These are phyloP conservation scores for Protomyces arabidopsidicola DNA, from an alignment of 1,139 yeast species.

Conservation along the genomic window DNA sequence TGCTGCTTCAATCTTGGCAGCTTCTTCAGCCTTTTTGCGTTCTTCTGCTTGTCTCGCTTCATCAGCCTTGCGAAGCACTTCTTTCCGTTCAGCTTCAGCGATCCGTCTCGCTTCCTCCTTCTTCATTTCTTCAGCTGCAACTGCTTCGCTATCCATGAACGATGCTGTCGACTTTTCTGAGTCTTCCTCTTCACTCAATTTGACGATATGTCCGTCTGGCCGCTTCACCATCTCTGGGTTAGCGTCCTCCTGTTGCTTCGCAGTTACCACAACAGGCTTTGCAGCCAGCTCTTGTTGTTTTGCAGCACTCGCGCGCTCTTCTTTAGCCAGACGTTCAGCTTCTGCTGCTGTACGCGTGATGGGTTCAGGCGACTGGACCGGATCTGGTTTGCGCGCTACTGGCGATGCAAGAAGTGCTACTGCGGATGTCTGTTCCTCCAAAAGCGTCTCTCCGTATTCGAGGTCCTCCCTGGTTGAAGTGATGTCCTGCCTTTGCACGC, in stretches of 20 bases:
- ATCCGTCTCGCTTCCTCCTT: slow-evolving; percentile 3
- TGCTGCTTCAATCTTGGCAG: not conserved
- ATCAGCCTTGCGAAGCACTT: not conserved
- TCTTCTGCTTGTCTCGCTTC: not conserved
- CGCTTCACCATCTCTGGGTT: not conserved
- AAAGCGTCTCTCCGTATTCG: too few species aligned
- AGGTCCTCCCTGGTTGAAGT: too few species aligned
- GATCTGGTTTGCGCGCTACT: not conserved
- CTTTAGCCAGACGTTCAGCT: not conserved
- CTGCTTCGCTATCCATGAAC: not conserved
- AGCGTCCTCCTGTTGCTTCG: not conserved
- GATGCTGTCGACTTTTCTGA: not conserved
- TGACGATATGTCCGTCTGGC: not conserved
- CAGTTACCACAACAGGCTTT: not conserved
- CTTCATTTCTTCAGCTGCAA: slow-evolving; percentile 6
- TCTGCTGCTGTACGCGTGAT: not conserved
- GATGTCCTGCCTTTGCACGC: too few species aligned
- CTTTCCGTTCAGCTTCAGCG: slow-evolving; percentile 2
- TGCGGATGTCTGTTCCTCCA: not conserved
- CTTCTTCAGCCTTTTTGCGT: not conserved
- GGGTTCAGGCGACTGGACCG: not conserved
- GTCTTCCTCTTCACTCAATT: not conserved
- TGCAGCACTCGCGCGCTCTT: not conserved
- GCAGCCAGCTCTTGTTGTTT: not conserved
- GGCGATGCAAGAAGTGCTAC: not conserved